Evolutionary conservation across 768 basidiomycete species (phyloP).

Genomic region (Basidioascus undulatus): DNA sequence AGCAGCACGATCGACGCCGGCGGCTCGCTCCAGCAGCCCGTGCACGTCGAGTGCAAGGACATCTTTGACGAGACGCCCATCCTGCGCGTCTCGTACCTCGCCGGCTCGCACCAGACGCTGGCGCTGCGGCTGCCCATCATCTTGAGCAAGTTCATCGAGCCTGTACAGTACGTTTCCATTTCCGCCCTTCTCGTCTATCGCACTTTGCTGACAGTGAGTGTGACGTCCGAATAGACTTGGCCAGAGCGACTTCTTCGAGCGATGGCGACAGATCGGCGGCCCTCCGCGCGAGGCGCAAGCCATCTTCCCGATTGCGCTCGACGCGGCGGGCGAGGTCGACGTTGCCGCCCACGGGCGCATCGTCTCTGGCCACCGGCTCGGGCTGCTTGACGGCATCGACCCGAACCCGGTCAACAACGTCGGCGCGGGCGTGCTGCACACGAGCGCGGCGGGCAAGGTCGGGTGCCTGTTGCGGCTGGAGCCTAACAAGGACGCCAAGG

Average conservation of each 20-base stretch:
- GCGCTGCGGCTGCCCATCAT: constrained; percentile 65
- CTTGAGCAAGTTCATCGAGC: constrained; percentile 77
- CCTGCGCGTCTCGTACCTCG: constrained; percentile 67
- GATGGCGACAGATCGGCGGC: constrained; percentile 95
- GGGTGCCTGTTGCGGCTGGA: constrained; percentile 82
- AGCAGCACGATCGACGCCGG: constrained; percentile 53
- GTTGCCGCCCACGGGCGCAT: constrained; percentile 45
- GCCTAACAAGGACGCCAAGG: constrained; percentile 89
- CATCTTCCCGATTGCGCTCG: constrained; percentile 58
- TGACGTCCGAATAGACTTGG: too few species aligned
- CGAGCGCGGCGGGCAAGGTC: constrained; percentile 73
- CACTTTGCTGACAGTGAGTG: too few species aligned
- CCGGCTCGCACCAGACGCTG: constrained; percentile 71
- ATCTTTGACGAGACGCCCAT: constrained; percentile 46
- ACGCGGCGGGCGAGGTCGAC: constrained; percentile 45
- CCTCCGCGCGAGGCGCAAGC: constrained; percentile 74
- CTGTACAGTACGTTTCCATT: too few species aligned
- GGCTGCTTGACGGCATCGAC: constrained; percentile 61
- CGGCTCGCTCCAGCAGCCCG: constrained; percentile 72
- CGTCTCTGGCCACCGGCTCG: constrained; percentile 50
- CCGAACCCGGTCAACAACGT: constrained; percentile 86
- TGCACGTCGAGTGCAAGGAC: constrained; percentile 88
- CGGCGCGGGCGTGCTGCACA: constrained; percentile 87
- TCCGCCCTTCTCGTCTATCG: too few species aligned
- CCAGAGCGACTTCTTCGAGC: constrained; percentile 73